Percentiles rank a stretch among this genome's conserved stretches.
Conservation (phyloP, 768 basidiomycete genomes). For the Boletus edulis region DNA sequence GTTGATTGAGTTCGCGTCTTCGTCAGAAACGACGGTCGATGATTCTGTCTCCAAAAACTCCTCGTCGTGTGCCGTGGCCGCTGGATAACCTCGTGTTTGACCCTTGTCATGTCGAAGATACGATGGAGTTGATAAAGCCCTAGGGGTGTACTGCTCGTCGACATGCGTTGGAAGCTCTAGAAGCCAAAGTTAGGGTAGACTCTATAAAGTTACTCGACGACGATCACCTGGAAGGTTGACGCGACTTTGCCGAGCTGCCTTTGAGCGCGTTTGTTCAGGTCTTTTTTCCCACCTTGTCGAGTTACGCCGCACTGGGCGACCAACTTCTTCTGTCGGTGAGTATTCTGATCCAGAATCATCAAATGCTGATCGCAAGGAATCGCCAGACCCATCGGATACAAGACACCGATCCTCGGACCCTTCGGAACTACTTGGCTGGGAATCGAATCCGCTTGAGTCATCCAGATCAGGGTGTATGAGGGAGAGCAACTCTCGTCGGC, state of each 20-base stretch:
- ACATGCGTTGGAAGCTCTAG: slow-evolving; percentile 9
- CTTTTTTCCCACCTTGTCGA: slow-evolving; percentile 4
- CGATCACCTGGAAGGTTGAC: not conserved
- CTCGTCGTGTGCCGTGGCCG: not conserved
- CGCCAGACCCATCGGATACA: slow-evolving; percentile 16
- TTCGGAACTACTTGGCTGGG: slow-evolving; percentile 16
- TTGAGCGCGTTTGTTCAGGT: slow-evolving; percentile 7
- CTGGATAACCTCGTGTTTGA: not conserved
- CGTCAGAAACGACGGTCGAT: slow-evolving; percentile 16
- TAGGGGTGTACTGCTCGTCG: slow-evolving; percentile 24
- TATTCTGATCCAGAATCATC: slow-evolving; percentile 33
- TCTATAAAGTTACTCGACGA: slow-evolving; percentile 10
- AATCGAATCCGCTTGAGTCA: slow-evolving; percentile 19
- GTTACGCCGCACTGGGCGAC: not conserved
- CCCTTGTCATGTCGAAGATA: slow-evolving; percentile 5
- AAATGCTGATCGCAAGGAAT: slow-evolving; percentile 19
- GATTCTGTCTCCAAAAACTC: slow-evolving; percentile 10
- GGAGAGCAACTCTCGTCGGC: slow-evolving; percentile 19
- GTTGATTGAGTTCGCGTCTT: slow-evolving; percentile 4
- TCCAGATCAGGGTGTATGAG: not conserved
- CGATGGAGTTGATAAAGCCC: slow-evolving; percentile 2
- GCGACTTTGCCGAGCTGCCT: slow-evolving; percentile 6
- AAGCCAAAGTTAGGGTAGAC: not conserved
- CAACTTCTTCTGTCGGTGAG: slow-evolving; percentile 25
- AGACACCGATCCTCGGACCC: slow-evolving; percentile 10